Percentiles rank a stretch among this genome's conserved stretches.
phyloP scores from a whole-genome alignment of 495 filamentous ascomycete species.

The Podospora appendiculata region DNA sequence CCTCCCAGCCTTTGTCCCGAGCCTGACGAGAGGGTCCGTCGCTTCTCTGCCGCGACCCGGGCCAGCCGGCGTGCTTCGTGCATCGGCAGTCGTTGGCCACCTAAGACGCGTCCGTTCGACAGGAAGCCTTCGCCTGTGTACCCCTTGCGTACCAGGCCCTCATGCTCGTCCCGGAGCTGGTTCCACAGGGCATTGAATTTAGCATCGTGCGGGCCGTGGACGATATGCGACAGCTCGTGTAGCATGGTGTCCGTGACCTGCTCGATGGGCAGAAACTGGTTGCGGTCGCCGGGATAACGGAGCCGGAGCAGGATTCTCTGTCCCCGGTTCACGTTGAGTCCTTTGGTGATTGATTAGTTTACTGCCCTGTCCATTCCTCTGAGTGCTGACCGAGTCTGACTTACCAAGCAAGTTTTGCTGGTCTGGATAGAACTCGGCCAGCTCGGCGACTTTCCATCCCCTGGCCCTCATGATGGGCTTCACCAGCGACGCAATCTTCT shows the following conservation, averaged over 20 bases:
- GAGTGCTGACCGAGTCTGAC: not conserved
- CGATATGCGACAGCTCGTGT: conserved; percentile 89
- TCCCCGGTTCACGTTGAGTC: conserved; percentile 69
- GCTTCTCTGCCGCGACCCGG: conserved; percentile 67
- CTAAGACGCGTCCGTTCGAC: conserved; percentile 63
- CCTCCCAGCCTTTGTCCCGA: conserved; percentile 75
- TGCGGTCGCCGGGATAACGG: conserved; percentile 66
- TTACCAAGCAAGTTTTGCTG: conserved; percentile 66
- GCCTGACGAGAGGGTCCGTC: conserved; percentile 48
- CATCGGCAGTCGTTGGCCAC: conserved; percentile 48
- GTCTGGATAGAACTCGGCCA: conserved; percentile 79
- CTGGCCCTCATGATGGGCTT: conserved; percentile 93
- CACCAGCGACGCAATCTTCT: conserved; percentile 79
- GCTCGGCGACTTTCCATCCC: conserved; percentile 68
- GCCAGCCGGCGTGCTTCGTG: conserved; percentile 73
- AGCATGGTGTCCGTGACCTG: conserved; percentile 86
- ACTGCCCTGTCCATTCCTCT: not conserved
- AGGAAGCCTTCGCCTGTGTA: conserved; percentile 92
- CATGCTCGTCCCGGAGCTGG: conserved; percentile 77
- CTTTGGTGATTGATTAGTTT: conserved; percentile 21
- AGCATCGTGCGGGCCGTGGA: conserved; percentile 72
- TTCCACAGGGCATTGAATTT: conserved; percentile 84
- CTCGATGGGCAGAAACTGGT: conserved; percentile 74
- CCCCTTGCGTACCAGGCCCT: conserved; percentile 65
- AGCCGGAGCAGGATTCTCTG: conserved; percentile 78